phyloP scores from a whole-genome alignment of 345 rosid genomes.

The Alliaria petiolata region DNA sequence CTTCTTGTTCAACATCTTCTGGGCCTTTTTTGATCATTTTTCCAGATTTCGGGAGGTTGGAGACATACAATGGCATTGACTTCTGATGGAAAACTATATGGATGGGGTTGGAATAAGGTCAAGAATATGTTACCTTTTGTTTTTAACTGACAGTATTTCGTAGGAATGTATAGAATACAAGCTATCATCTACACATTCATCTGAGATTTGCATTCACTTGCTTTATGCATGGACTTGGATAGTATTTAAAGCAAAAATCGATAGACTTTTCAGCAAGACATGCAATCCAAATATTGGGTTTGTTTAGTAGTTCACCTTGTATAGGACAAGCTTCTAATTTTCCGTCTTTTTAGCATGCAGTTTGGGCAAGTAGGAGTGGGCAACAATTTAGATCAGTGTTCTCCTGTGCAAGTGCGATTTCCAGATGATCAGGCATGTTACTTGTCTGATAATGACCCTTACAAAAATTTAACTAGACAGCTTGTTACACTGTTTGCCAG shows the following conservation, averaged over 20 bases:
- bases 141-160: background rate
- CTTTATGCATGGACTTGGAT: background rate
- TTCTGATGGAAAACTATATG: constrained; percentile 81
- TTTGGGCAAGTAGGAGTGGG: constrained; percentile 99
- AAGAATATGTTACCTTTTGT: background rate
- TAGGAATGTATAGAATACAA: background rate
- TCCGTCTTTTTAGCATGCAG: constrained; percentile 42
- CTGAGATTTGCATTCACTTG: constrained; percentile 1
- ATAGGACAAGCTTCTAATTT: constrained; percentile 21
- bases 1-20: constrained; percentile 14
- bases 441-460: constrained; percentile 29
- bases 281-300: background rate
- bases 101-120: constrained; percentile 99
- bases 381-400: constrained; percentile 65
- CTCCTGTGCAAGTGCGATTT: constrained; percentile 77
- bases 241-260: background rate
- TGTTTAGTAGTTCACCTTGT: background rate
- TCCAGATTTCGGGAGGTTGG: constrained; percentile 96
- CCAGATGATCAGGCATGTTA: constrained; percentile 74
- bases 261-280: background rate
- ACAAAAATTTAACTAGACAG: constrained; percentile 28
- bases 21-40: constrained; percentile 6
- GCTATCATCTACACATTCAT: background rate
- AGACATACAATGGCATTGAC: constrained; percentile 96
- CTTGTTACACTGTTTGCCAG: constrained; percentile 8